Base-by-base conservation (phyloP, 345 rosid genomes). In the Arabidopsis thaliana region DNA sequence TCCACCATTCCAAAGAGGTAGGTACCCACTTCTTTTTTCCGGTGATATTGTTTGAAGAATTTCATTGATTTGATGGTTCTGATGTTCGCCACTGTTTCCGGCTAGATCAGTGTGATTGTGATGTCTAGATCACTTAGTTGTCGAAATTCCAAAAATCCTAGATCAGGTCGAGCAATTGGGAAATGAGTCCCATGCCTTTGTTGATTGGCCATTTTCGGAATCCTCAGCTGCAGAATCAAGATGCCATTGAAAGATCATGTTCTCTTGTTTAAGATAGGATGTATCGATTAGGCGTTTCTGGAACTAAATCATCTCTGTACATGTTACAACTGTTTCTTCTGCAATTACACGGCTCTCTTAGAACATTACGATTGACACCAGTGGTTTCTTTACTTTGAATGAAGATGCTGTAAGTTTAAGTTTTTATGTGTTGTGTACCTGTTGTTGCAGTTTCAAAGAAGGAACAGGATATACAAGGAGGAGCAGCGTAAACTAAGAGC, bases 1-100 rank as follows among this genome's bases (percentile, higher is more conserved):
- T 92, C 76, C 99, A 95, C 86, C 99, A 95, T 82, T 80, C 97
- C 84, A 95, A 95, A 86, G 99, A n/a, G n/a, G n/a, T n/a, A 92
- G 97, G 98, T 89, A 14, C 66, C 11, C 32, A 28, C 32, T 28
- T 28, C 32, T 28, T 28, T 28, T 28, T 28, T 28, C 32, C 32
- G 32, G 32, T 28, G 4, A 28, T 28, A 28, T 28, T 28, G 32
- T 28, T 28, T 28, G 2, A 1, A 28, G 32, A 2, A 28, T 28
- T 28, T 28, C 32, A 28, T 28, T 28, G 4, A 28, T 28, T 28
- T 28, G 32, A 28, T 28, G 32, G 32, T 28, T 28, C 32, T 28
- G 32, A 28, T 28, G 2, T 28, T n/a, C n/a, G n/a, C n/a, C n/a
- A n/a, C n/a, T n/a, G n/a, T n/a, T n/a, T n/a, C n/a, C n/a, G n/a